Base-by-base conservation (phyloP, 2,329 filamentous ascomycete genomes). In the Phialemoniopsis sp. region DNA sequence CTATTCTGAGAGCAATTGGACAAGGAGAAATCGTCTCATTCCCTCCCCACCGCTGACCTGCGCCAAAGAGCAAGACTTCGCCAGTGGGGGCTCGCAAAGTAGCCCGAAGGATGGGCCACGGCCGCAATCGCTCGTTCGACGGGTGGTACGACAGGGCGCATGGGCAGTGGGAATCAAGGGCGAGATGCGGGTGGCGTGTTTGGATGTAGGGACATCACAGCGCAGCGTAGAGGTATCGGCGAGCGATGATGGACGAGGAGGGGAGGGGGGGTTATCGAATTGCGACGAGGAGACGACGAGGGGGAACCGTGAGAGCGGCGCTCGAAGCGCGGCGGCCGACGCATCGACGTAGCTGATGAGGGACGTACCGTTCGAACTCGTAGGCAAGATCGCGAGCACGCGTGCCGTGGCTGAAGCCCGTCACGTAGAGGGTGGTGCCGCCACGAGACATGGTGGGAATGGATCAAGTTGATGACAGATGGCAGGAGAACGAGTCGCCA, bases 281-380 rank as follows among this genome's bases (percentile, higher is more conserved):
- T 26, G 45, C 56, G 51, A 57, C 52, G 51, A 54, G 58, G 54
- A 57, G 51, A 53, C 44, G 56, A 56, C 55, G 14, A 30, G 28
- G n/a, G 34, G n/a, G 34, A 29, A 29, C 26, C 33, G 34, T 55
- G 61, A 61, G 56, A 63, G 61, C 60, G 62, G 64, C 57, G 58
- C 62, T 59, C 60, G 60, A 56, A 59, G 65, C 21, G 58, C 61
- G 62, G 58, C 60, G 64, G 67, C 64, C 64, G 54, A 66, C 59
- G 63, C 60, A 68, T 68, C 67, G 70, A 66, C 60, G 64, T 63
- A 63, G 66, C 64, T 60, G 57, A 53, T 57, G 58, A 60, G 69
- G 72, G 78, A 95, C 90, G 82, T 95, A 96, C 89, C 91, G 89
- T 90, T 97, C 91, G 87, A 97, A 97, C 79, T 97, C 91, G 87